These are phyloP conservation scores for Candida patagonica DNA, from an alignment of 805 yeast species.

Conservation along the genomic window DNA sequence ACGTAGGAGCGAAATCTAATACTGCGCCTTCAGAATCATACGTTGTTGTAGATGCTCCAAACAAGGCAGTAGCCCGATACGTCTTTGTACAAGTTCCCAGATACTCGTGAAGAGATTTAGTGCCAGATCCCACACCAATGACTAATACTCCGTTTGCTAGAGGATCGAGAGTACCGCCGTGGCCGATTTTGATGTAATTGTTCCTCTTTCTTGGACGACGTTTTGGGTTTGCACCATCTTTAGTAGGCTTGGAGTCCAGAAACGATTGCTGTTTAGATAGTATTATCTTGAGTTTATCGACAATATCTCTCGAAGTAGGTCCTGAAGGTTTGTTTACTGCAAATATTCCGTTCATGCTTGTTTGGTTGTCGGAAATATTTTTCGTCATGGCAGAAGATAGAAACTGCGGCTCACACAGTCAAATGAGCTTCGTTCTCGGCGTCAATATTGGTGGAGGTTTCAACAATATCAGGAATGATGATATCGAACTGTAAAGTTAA, in stretches of 20 bases:
- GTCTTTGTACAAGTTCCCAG: constrained; percentile 67
- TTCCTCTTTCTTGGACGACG: constrained; percentile 32
- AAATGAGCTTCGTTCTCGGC: not conserved
- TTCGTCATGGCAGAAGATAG: not conserved
- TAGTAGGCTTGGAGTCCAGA: constrained; percentile 25
- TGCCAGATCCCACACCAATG: constrained; percentile 87
- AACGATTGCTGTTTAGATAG: constrained; percentile 20
- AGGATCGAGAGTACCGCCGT: constrained; percentile 97
- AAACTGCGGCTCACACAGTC: not conserved
- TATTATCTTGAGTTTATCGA: constrained; percentile 51
- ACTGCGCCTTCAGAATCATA: constrained; percentile 90
- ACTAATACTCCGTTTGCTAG: constrained; percentile 88
- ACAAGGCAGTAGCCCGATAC: constrained; percentile 73
- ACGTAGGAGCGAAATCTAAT: constrained; percentile 45
- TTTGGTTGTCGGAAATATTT: not conserved
- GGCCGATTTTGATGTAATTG: constrained; percentile 82
- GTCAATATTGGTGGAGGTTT: not conserved
- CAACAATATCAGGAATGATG: not conserved
- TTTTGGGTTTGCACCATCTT: constrained; percentile 19
- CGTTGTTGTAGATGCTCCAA: constrained; percentile 88
- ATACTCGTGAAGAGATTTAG: constrained; percentile 67
- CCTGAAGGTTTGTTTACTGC: constrained; percentile 90
- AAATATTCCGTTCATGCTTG: constrained; percentile 80
- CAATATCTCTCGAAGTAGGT: constrained; percentile 64
- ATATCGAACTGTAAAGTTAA: constrained; percentile 1